A percentile compares a stretch with the other conserved stretches of the same genome.
These are phyloP conservation scores for Trifolium dubium DNA, from an alignment of 306 rosid species.

Conservation along the genomic window DNA sequence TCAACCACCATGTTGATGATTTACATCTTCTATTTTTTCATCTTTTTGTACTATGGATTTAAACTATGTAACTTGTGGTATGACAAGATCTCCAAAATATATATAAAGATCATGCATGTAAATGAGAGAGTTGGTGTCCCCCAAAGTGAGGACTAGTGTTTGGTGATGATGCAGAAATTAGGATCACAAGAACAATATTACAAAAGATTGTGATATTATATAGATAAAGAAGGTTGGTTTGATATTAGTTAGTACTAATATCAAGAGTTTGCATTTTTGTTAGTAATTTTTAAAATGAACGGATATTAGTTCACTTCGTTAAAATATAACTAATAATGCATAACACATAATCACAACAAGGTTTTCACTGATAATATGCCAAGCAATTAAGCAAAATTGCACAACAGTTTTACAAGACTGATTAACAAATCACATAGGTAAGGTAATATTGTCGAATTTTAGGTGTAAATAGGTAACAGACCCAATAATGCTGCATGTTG, in stretches of 20 bases:
- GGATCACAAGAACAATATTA: background rate
- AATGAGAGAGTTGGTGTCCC: background rate
- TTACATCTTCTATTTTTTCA: no score
- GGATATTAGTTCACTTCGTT: no score
- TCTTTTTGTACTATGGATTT: no score
- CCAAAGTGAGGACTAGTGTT: conserved; percentile 26
- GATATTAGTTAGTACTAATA: background rate
- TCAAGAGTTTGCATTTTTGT: background rate
- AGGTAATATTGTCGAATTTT: background rate
- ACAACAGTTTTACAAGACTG: conserved; percentile 13
- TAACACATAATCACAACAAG: conserved; percentile 21
- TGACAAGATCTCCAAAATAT: no score
- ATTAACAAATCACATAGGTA: conserved; percentile 10
- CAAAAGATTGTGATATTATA: background rate
- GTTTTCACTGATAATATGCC: background rate
- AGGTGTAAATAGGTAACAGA: background rate
- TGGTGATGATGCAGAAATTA: conserved; percentile 22
- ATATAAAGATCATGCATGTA: conserved; percentile 42
- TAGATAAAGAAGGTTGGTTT: conserved; percentile 1
- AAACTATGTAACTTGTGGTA: no score
- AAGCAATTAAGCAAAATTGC: conserved; percentile 19
- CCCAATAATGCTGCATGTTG: conserved; percentile 15
- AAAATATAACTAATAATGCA: background rate
- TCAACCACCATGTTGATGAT: no score
- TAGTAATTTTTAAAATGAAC: no score